Conservation (phyloP, 1,139 yeast genomes). For the Debaryomyces robertsiae region DNA sequence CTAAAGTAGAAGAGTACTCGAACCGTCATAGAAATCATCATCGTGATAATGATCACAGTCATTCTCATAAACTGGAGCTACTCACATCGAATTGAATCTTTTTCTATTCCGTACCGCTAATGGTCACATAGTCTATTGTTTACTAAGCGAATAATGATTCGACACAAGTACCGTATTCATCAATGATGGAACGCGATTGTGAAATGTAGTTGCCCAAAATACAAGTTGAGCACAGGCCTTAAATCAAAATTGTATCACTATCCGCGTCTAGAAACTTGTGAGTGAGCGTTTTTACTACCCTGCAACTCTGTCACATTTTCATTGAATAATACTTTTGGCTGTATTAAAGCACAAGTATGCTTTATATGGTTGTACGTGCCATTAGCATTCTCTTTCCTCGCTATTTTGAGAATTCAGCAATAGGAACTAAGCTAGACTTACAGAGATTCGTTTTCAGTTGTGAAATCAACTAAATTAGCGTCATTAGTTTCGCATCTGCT, state of each 20-base stretch:
- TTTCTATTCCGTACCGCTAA: too few species aligned
- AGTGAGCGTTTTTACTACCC: slow-evolving; percentile 35
- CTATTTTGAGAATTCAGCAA: slow-evolving; percentile 20
- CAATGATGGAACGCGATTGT: background rate
- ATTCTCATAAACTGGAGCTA: background rate
- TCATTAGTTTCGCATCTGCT: slow-evolving; percentile 46
- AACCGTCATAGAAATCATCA: background rate
- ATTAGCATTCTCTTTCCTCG: slow-evolving; percentile 23
- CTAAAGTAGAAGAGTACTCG: background rate
- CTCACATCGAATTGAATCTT: too few species aligned
- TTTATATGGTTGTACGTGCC: slow-evolving; percentile 25
- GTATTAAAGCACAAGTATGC: slow-evolving; percentile 21
- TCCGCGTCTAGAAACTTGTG: slow-evolving; percentile 22
- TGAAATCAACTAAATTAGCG: slow-evolving; percentile 43
- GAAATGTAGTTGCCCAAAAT: slow-evolving; percentile 25
- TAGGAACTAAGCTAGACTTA: slow-evolving; percentile 14
- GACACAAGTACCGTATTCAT: too few species aligned
- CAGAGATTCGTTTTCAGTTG: slow-evolving; percentile 19
- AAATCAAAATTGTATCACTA: too few species aligned
- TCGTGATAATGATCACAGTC: background rate
- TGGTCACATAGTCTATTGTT: too few species aligned
- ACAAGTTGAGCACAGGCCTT: too few species aligned
- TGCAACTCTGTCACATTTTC: slow-evolving; percentile 36
- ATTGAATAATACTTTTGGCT: slow-evolving; percentile 9
- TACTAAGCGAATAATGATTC: too few species aligned